Conservation (phyloP, 805 yeast genomes). For the Yamadazyma sp. region DNA sequence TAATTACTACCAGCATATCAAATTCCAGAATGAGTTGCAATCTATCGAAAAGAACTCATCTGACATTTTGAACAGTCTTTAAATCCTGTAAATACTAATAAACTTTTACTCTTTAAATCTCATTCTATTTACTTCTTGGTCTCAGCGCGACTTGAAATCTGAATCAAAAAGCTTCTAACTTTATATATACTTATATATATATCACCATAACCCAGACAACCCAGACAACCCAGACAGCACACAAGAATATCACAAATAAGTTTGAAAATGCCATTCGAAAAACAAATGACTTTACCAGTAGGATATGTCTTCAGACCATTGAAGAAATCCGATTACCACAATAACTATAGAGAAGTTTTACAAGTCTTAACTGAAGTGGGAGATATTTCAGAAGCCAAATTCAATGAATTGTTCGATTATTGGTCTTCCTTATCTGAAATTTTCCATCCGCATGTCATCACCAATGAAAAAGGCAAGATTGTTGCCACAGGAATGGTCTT, state of each 20-base stretch:
- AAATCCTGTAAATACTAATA: no score
- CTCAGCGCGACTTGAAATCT: neutral
- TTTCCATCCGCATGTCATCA: conserved; percentile 71
- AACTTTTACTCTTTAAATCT: no score
- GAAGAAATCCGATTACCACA: conserved; percentile 50
- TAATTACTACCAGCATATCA: conserved; percentile 11
- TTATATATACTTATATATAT: no score
- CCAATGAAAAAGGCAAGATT: conserved; percentile 47
- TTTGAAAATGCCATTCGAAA: conserved; percentile 10
- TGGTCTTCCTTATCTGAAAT: conserved; percentile 55
- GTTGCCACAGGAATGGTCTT: conserved; percentile 85
- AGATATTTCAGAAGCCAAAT: conserved; percentile 49
- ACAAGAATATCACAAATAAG: neutral
- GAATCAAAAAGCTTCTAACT: neutral
- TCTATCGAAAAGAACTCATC: neutral
- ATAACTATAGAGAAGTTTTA: conserved; percentile 63
- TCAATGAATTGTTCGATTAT: conserved; percentile 47
- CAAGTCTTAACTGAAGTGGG: conserved; percentile 82
- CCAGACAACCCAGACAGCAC: neutral
- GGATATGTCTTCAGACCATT: conserved; percentile 68
- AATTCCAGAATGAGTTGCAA: conserved; percentile 7
- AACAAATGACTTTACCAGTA: conserved; percentile 42
- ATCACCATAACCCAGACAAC: no score
- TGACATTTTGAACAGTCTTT: no score
- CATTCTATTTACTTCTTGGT: no score